Evolutionary conservation across 148 eudicot genomes (phyloP).

Genomic region (Limonium bicolor): DNA sequence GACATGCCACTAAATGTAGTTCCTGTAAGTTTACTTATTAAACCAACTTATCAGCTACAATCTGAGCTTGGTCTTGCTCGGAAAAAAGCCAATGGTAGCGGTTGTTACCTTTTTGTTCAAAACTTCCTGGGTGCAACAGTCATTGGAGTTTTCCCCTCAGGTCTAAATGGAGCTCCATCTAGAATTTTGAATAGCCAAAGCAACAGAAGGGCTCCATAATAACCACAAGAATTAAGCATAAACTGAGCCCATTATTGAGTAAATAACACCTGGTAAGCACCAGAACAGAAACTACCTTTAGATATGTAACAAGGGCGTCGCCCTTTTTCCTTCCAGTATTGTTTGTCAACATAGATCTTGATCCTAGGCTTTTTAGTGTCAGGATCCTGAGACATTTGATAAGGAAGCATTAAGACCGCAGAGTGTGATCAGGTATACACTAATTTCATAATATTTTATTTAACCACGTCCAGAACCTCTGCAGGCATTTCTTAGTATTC

Average conservation of each 20-base stretch:
- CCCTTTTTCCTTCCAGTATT: slow-evolving; percentile 86
- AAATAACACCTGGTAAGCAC: too few species aligned
- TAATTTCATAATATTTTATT: too few species aligned
- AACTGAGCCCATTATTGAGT: too few species aligned
- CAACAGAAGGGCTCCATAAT: slow-evolving; percentile 86
- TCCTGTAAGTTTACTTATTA: too few species aligned
- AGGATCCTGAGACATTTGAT: slow-evolving; percentile 48
- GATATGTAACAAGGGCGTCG: slow-evolving; percentile 84
- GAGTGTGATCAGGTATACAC: too few species aligned
- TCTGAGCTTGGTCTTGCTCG: too few species aligned
- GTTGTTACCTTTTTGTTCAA: slow-evolving; percentile 97
- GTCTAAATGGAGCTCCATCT: slow-evolving; percentile 82
- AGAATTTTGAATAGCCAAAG: slow-evolving; percentile 67
- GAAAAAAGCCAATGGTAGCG: too few species aligned
- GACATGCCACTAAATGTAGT: too few species aligned
- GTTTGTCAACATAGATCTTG: slow-evolving; percentile 83
- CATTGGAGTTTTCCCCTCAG: slow-evolving; percentile 64
- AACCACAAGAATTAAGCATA: slow-evolving; percentile 4
- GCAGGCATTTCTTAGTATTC: too few species aligned
- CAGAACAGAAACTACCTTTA: slow-evolving; percentile 66
- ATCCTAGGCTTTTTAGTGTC: slow-evolving; percentile 92
- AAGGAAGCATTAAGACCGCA: too few species aligned
- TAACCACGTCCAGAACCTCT: too few species aligned
- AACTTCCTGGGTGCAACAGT: slow-evolving; percentile 71
- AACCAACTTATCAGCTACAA: too few species aligned